phyloP scores from a whole-genome alignment of 2,329 filamentous ascomycete species.

The Daldinia sp. region DNA sequence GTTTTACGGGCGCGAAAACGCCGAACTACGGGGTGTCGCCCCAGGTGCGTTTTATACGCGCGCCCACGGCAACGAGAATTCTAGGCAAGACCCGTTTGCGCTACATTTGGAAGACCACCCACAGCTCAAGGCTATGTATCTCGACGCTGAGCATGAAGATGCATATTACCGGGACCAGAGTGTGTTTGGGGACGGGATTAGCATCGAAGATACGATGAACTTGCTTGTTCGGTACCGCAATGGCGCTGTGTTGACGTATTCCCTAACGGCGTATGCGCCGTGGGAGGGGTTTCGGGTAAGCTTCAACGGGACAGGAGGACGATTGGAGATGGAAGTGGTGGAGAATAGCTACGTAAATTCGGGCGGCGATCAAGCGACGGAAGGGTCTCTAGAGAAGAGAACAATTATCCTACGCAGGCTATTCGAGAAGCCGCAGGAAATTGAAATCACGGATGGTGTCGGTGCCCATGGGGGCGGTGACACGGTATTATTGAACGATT shows the following conservation, averaged over 20 bases:
- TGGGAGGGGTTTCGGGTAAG: constrained; percentile 68
- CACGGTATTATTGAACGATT: constrained; percentile 62
- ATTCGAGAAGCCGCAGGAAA: constrained; percentile 64
- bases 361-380: constrained; percentile 63
- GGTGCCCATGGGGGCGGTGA: constrained; percentile 70
- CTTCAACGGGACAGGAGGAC: constrained; percentile 66
- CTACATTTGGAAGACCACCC: constrained; percentile 61
- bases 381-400: constrained; percentile 61
- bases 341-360: constrained; percentile 70
- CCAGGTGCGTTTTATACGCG: constrained; percentile 57
- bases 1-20: constrained; percentile 70
- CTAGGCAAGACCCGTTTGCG: constrained; percentile 65
- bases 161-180: constrained; percentile 68
- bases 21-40: constrained; percentile 61
- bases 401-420: constrained; percentile 60
- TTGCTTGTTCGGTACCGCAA: constrained; percentile 65
- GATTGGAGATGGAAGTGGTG: constrained; percentile 68
- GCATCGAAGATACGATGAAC: constrained; percentile 71
- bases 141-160: constrained; percentile 70
- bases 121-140: constrained; percentile 66
- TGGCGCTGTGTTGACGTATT: constrained; percentile 67
- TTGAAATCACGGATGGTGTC: constrained; percentile 59
- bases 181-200: constrained; percentile 70
- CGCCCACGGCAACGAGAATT: constrained; percentile 58
- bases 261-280: constrained; percentile 66